Percentiles rank a stretch among this genome's conserved stretches.
These are phyloP conservation scores for Fraxinus americana DNA, from an alignment of 257 asterid species.

Conservation along the genomic window DNA sequence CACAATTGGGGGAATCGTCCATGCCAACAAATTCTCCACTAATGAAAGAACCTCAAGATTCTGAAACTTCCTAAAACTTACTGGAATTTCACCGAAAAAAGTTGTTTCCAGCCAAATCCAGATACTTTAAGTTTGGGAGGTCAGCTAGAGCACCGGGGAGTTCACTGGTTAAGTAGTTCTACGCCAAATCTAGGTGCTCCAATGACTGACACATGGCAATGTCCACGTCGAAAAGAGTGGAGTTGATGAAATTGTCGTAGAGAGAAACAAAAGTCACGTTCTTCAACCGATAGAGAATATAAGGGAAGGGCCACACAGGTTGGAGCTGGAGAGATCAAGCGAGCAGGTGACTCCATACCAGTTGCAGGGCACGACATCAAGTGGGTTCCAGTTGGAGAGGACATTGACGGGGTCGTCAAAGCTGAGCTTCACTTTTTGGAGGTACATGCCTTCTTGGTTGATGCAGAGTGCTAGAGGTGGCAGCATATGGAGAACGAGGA, in stretches of 20 bases:
- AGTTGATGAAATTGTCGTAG: slow-evolving; percentile 72
- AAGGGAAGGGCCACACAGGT: slow-evolving; percentile 88
- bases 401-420: slow-evolving; percentile 75
- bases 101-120: slow-evolving; percentile 88
- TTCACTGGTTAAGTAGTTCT: slow-evolving; percentile 73
- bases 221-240: slow-evolving; percentile 52
- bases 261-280: slow-evolving; percentile 58
- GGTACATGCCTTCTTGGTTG: slow-evolving; percentile 67
- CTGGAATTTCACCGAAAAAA: slow-evolving; percentile 88
- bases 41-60: slow-evolving; percentile 79
- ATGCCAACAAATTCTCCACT: slow-evolving; percentile 77
- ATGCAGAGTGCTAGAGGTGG: slow-evolving; percentile 42
- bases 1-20: slow-evolving; percentile 66
- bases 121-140: slow-evolving; percentile 67
- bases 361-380: slow-evolving; percentile 63
- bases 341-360: slow-evolving; percentile 83
- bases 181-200: slow-evolving; percentile 82
- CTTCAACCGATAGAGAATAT: slow-evolving; percentile 64
- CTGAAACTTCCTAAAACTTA: slow-evolving; percentile 66
- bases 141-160: slow-evolving; percentile 57
- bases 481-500: slow-evolving; percentile 27
- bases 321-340: slow-evolving; percentile 76
- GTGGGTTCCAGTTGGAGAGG: slow-evolving; percentile 70
- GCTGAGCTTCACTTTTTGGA: slow-evolving; percentile 61
- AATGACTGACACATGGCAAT: slow-evolving; percentile 55